Evolutionary conservation across 164 flowering plant genomes (phyloP).

Genomic region (Umbellularia californica): DNA sequence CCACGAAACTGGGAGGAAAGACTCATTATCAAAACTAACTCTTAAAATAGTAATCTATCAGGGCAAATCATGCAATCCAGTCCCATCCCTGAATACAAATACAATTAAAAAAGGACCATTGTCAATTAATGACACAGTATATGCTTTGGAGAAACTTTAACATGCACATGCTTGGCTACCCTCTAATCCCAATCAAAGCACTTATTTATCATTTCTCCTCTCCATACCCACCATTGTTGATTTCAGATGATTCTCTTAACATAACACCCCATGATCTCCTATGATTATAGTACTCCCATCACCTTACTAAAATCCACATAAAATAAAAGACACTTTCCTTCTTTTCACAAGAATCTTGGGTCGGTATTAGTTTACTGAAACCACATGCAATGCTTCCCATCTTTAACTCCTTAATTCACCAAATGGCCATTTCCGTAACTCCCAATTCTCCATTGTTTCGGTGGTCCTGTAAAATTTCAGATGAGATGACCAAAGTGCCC

Average conservation of each 20-base stretch:
- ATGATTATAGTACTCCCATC: too few relatives aligned
- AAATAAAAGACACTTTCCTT: neutral
- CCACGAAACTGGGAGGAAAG: too few relatives aligned
- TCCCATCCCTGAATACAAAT: too few relatives aligned
- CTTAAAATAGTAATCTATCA: too few relatives aligned
- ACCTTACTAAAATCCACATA: neutral
- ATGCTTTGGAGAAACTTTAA: neutral
- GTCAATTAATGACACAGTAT: too few relatives aligned
- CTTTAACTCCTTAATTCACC: neutral
- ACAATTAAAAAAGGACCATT: too few relatives aligned
- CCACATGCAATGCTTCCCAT: neutral
- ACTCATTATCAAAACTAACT: too few relatives aligned
- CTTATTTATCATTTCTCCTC: neutral
- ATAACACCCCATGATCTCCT: neutral
- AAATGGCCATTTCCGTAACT: neutral
- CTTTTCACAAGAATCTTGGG: slow-evolving; percentile 4
- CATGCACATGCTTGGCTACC: neutral
- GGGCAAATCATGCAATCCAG: too few relatives aligned
- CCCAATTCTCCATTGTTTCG: neutral
- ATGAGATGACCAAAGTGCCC: neutral
- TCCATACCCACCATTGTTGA: neutral
- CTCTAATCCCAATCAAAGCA: neutral
- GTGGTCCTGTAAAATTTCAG: neutral
- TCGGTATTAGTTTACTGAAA: slow-evolving; percentile 2
- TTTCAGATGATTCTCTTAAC: neutral